Evolutionary conservation across 495 filamentous ascomycete species (phyloP).

Genomic region (Aspergillus nidulans): DNA sequence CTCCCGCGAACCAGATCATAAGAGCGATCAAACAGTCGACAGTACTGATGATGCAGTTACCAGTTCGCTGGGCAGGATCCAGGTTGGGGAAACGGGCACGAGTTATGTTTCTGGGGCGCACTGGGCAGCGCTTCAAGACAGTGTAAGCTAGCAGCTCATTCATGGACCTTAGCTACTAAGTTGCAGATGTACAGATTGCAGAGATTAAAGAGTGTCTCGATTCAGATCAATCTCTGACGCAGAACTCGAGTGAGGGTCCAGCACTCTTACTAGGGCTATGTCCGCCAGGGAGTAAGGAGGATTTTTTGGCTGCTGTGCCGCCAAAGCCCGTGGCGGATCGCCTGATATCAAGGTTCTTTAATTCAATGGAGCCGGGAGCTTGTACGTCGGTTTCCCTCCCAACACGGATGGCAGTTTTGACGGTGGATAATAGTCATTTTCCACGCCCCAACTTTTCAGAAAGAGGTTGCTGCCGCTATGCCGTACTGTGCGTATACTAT

Average conservation of each 20-base stretch:
- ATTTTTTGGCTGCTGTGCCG: background rate
- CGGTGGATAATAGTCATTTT: slow-evolving; percentile 25
- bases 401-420: background rate
- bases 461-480: slow-evolving; percentile 19
- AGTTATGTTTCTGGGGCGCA: slow-evolving; percentile 8
- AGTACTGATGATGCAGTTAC: background rate
- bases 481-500: background rate
- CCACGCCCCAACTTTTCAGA: slow-evolving; percentile 43
- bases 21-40: background rate
- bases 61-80: background rate
- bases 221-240: background rate
- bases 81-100: background rate
- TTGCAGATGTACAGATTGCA: slow-evolving; percentile 2
- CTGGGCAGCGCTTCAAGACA: slow-evolving; percentile 7
- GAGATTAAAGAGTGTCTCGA: slow-evolving; percentile 2
- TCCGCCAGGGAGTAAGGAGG: background rate
- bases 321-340: background rate
- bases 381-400: background rate
- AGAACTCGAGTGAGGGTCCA: background rate
- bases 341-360: slow-evolving; percentile 2
- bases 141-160: background rate
- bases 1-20: background rate
- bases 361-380: slow-evolving; percentile 8
- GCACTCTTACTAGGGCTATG: background rate
- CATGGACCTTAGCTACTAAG: background rate